Conservation (phyloP, 208 protist species). For the Acanthamoeba sp. region DNA sequence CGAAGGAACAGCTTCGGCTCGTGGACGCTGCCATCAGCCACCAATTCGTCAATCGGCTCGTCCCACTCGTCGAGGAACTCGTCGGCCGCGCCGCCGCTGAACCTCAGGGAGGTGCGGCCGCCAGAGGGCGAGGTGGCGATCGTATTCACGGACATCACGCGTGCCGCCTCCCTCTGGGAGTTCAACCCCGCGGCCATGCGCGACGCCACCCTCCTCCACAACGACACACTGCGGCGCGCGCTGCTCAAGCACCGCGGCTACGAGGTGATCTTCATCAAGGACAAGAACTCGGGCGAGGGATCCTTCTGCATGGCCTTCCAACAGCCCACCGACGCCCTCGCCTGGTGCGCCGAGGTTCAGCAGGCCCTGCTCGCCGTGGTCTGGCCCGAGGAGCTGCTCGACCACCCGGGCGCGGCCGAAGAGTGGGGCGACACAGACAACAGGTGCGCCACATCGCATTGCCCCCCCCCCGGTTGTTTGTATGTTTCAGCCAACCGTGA, state of each 20-base stretch:
- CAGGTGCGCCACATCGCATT: too few species aligned
- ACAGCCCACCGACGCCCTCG: background rate
- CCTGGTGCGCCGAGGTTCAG: background rate
- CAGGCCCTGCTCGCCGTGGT: background rate
- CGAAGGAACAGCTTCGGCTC: too few species aligned
- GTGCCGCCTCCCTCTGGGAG: background rate
- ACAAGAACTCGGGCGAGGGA: background rate
- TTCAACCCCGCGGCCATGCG: background rate
- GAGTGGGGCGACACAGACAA: background rate
- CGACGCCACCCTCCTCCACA: background rate
- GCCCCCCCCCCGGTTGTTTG: too few species aligned
- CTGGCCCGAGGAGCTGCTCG: slow-evolving; percentile 1
- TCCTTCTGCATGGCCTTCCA: slow-evolving; percentile 56
- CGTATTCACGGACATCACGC: slow-evolving; percentile 13
- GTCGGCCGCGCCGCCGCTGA: too few species aligned
- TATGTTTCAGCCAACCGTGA: too few species aligned
- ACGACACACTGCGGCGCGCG: background rate
- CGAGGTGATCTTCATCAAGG: background rate
- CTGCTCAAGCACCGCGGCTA: background rate
- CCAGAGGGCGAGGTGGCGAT: background rate
- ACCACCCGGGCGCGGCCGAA: background rate
- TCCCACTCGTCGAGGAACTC: too few species aligned
- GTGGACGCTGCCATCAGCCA: too few species aligned
- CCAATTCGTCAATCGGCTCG: too few species aligned
- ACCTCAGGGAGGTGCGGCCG: background rate